Percentiles rank a stretch among this genome's conserved stretches.
These are phyloP conservation scores for Canna indica DNA, from an alignment of 176 grass and related monocot species.

Conservation along the genomic window DNA sequence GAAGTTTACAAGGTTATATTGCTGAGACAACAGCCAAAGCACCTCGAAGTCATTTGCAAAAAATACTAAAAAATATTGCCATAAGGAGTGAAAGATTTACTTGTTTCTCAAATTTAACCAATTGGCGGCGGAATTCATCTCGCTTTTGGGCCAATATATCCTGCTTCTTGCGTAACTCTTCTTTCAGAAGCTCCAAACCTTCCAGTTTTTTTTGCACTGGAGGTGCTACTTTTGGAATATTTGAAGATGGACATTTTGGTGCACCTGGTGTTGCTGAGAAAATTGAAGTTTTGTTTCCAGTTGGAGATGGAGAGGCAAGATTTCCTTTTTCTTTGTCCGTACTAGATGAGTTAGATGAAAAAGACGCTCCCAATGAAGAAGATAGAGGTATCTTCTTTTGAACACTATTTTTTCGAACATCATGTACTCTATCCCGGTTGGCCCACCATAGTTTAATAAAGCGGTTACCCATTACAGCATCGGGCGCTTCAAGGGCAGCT, in stretches of 20 bases:
- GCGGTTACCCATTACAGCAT: constrained; percentile 97
- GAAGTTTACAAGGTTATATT: neutral
- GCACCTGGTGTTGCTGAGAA: constrained; percentile 19
- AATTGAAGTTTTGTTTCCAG: constrained; percentile 31
- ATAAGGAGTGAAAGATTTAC: constrained; percentile 33
- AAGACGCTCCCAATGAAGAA: constrained; percentile 4
- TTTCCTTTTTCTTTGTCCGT: constrained; percentile 44
- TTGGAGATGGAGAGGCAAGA: constrained; percentile 41
- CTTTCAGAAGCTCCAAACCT: constrained; percentile 53
- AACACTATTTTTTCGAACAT: constrained; percentile 35
- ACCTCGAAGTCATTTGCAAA: neutral
- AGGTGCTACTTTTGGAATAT: constrained; percentile 30
- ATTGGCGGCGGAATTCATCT: constrained; percentile 73
- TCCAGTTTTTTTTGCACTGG: constrained; percentile 60
- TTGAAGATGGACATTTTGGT: constrained; percentile 36
- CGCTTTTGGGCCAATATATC: constrained; percentile 85
- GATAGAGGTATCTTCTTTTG: constrained; percentile 24
- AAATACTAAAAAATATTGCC: neutral
- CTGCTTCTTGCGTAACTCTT: constrained; percentile 92
- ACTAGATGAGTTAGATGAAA: constrained; percentile 26
- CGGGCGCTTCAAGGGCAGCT: constrained; percentile 79
- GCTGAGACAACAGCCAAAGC: neutral
- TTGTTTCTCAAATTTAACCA: constrained; percentile 73
- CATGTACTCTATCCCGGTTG: constrained; percentile 69
- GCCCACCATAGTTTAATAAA: constrained; percentile 99